Evolutionary conservation across 441 rosid genomes (phyloP), one percentile per base, ranked within the genome.

Genomic region (Pelargonium cotyledonis): DNA sequence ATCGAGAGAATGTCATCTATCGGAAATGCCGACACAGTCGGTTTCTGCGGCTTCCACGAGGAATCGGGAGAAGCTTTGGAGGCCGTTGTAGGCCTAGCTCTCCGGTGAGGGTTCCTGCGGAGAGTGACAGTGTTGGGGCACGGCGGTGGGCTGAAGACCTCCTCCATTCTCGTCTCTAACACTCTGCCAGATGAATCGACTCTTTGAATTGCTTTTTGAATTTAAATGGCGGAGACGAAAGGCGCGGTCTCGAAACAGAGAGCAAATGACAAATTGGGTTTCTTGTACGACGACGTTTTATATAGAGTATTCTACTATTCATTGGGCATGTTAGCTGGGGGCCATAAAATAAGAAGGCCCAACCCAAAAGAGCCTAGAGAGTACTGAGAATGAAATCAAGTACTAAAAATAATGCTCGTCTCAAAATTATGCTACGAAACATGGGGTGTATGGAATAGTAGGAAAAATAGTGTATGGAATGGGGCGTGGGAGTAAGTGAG

Each of bases 31-130:
- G 89, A 75, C 23, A 90, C 77, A 5, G 31, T 10, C 5, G 31
- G 35, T 4, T 77, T 73, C 19, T 74, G 80, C 2, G 74, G 9
- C 0, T 72, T 71, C 5, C 67, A 55, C 69, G 87, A 14, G 14
- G 75, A 1, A 60, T 68, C n/a, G 57, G 66, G 0, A 15, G 72
- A 69, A 55, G 70, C 66, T 31, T 70, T 75, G 0, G 88, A 69
- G 41, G 70, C 77, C 1, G 92, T 88, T 4, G 95, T 88, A 0
- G 89, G 82, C 67, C 96, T 84, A 26, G 95, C 98, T 68, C 76
- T 82, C 65, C 98, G 84, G 18, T 68, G 84, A 76, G 98, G 97
- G 71, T 94, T 94, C 4, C 98, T 82, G 43, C 97, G 88, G 26
- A 83, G 82, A 6, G 94, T 87, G n/a, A 80, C 82, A 4, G 90